These are phyloP conservation scores for Leccinellum luteum DNA, from an alignment of 768 basidiomycete genomes.

Conservation along the genomic window DNA sequence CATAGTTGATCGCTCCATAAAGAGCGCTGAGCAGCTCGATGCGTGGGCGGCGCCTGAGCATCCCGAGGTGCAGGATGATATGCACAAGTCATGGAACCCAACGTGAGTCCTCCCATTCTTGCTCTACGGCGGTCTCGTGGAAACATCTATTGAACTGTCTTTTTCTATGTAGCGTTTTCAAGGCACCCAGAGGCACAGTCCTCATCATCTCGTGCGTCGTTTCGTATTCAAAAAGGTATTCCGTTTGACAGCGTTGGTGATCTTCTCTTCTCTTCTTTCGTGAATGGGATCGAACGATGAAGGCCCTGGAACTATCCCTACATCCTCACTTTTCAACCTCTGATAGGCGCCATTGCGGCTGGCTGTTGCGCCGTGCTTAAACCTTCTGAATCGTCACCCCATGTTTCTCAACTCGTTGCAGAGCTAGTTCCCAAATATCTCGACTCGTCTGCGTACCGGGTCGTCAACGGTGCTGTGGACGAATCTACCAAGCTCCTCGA, in stretches of 20 bases:
- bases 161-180: constrained; percentile 35
- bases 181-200: constrained; percentile 59
- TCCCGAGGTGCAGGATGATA: constrained; percentile 32
- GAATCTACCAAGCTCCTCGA: constrained; percentile 37
- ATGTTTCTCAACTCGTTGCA: constrained; percentile 48
- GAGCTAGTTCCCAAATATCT: constrained; percentile 56
- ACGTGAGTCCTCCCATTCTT: constrained; percentile 24
- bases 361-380: constrained; percentile 70
- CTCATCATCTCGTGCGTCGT: constrained; percentile 55
- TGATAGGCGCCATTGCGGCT: constrained; percentile 70
- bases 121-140: not conserved
- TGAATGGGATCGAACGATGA: not conserved
- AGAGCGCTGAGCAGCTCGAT: constrained; percentile 48
- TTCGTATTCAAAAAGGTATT: not conserved
- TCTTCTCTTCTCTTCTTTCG: not conserved
- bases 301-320: constrained; percentile 69
- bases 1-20: constrained; percentile 41
- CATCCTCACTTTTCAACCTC: constrained; percentile 51
- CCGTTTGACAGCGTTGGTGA: not conserved
- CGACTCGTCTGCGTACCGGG: constrained; percentile 46
- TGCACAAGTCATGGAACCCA: constrained; percentile 52
- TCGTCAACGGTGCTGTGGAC: constrained; percentile 48
- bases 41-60: constrained; percentile 54
- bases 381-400: constrained; percentile 55
- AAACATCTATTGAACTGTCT: not conserved